Conservation (phyloP, 148 eudicot species). For the Mesembryanthemum crystallinum region DNA sequence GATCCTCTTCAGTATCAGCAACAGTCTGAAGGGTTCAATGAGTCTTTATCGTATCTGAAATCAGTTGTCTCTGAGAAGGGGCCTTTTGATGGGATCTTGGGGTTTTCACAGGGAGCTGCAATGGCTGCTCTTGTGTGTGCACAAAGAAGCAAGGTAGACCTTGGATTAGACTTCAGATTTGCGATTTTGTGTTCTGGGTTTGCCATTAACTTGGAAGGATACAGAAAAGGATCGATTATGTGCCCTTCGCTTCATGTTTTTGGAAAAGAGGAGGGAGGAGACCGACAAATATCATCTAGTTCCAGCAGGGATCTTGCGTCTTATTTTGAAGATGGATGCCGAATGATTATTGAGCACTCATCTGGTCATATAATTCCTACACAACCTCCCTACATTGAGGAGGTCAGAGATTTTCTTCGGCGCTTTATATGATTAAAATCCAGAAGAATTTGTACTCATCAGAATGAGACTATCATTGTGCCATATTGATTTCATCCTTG, state of each 20-base stretch:
- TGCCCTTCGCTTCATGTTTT: slow-evolving; percentile 85
- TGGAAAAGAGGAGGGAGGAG: slow-evolving; percentile 58
- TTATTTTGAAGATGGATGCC: slow-evolving; percentile 63
- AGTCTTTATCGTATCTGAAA: slow-evolving; percentile 57
- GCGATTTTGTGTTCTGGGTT: slow-evolving; percentile 87
- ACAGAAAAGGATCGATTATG: slow-evolving; percentile 43
- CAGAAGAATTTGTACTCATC: background rate
- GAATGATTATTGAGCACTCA: slow-evolving; percentile 65
- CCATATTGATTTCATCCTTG: background rate
- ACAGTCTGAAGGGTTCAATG: slow-evolving; percentile 73
- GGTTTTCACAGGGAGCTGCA: slow-evolving; percentile 98
- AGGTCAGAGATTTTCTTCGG: slow-evolving; percentile 68
- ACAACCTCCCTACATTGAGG: slow-evolving; percentile 67
- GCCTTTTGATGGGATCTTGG: slow-evolving; percentile 92
- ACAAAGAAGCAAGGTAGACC: slow-evolving; percentile 35
- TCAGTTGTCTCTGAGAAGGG: slow-evolving; percentile 48
- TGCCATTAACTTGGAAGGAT: slow-evolving; percentile 45
- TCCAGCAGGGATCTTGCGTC: slow-evolving; percentile 71
- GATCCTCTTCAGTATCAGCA: slow-evolving; percentile 78
- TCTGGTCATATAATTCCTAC: slow-evolving; percentile 92
- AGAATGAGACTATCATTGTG: background rate
- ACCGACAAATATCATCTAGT: slow-evolving; percentile 66
- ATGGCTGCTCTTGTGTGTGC: slow-evolving; percentile 71
- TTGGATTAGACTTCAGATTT: slow-evolving; percentile 59
- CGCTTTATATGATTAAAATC: slow-evolving; percentile 43